A percentile compares a stretch with the other conserved stretches of the same genome.
Conservation (phyloP, 768 basidiomycete species). For the Pisolithus sp. region DNA sequence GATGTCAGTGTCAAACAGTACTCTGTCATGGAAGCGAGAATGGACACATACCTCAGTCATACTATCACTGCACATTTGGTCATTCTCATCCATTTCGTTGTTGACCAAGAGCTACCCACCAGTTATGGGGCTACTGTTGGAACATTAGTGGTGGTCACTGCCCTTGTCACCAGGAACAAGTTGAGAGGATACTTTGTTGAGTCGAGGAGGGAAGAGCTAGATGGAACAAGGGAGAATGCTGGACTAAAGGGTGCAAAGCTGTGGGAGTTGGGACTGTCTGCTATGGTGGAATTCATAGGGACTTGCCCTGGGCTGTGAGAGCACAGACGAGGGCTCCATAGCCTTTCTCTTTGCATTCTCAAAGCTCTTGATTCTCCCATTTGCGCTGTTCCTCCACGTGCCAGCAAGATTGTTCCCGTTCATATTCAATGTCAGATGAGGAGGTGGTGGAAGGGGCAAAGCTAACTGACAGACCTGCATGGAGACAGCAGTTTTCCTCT, state of each 20-base stretch:
- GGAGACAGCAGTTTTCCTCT: conserved; percentile 74
- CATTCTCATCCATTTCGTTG: conserved; percentile 17
- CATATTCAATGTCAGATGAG: conserved; percentile 22
- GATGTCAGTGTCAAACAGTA: conserved; percentile 7
- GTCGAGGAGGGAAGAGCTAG: conserved; percentile 21
- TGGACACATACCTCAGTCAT: conserved; percentile 31
- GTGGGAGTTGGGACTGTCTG: conserved; percentile 29
- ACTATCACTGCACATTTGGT: conserved; percentile 11
- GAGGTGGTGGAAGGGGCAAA: conserved; percentile 13
- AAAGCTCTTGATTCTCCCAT: conserved; percentile 67
- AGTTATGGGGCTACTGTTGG: conserved; percentile 86
- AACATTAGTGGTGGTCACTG: conserved; percentile 65
- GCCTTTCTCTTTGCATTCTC: conserved; percentile 72
- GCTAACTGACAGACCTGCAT: conserved; percentile 40
- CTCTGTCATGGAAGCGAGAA: conserved; percentile 14
- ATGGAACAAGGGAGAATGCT: conserved; percentile 29
- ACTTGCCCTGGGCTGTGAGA: conserved; percentile 51
- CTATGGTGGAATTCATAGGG: conserved; percentile 30
- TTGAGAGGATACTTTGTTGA: conserved; percentile 22
- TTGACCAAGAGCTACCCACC: conserved; percentile 51
- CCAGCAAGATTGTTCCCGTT: conserved; percentile 17
- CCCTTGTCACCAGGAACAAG: conserved; percentile 58
- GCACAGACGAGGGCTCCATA: conserved; percentile 79
- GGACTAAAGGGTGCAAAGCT: conserved; percentile 37
- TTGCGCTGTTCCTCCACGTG: conserved; percentile 38